Base-by-base conservation (phyloP, 352 stramenopile genomes). In the Elongisporangium undulatum region DNA sequence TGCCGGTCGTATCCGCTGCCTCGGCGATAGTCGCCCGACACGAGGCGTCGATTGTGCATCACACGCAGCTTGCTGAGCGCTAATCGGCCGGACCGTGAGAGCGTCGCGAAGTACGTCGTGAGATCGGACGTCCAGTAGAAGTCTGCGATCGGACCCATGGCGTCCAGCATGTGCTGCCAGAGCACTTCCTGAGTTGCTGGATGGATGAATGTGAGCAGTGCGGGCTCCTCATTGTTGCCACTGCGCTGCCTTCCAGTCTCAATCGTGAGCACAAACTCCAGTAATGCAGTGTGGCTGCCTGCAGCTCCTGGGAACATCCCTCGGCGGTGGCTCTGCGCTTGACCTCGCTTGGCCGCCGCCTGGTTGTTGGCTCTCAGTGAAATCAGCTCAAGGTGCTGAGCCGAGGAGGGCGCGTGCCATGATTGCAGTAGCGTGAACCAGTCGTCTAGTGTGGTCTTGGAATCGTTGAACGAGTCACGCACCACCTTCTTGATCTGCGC, bases 81-180 rank as follows among this genome's bases (percentile, higher is more conserved):
- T n/a, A 67, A 16, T 9, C 49, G 38, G 6, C 56, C 51, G n/a
- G 23, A 51, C 10, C 21, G 51, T 5, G 41, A 38, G 38, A 67
- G 21, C 15, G 51, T 58, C 10, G 49, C 61, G 22, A 67, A 34
- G 20, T 55, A 55, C 51, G 55, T 58, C 24, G 53, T 62, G 4
- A 56, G 61, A 19, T 67, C 61, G 24, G 61, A 67, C 23, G 22
- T 41, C n/a, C 62, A 67, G 55, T 58, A 57, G 55, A 53, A 67
- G 51, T 67, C 55, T 10, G 49, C 19, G 22, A 67, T 54, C 39
- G 34, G 34, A 1, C 34, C 10, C 34, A 45, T 45, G 34, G 34
- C 34, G 34, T 45, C 13, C 34, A 45, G 10, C 34, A 45, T 45
- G 34, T 45, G 34, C 34, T 45, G 34, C 34, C 34, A 45, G 34